Conservation (phyloP, 371 early-diverging fungal species). For the Actinomortierella ambigua region DNA sequence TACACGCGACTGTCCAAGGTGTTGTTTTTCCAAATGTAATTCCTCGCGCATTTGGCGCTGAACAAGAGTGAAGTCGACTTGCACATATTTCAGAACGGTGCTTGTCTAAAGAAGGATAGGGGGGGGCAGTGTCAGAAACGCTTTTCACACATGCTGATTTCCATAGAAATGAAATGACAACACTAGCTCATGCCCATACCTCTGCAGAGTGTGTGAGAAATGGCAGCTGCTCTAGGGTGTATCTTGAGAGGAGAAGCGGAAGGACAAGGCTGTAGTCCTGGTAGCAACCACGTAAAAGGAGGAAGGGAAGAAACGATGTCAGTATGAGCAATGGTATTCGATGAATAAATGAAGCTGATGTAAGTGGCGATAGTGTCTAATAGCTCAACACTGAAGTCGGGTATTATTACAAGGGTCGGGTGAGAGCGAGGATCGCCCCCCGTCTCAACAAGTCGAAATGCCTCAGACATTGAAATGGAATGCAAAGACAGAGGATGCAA, state of each 20-base stretch:
- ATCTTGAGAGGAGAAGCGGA: slow-evolving; percentile 23
- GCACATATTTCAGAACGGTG: slow-evolving; percentile 14
- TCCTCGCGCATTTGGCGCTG: slow-evolving; percentile 45
- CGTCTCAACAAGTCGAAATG: slow-evolving; percentile 36
- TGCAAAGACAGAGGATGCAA: too few species aligned
- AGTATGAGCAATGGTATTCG: neutral
- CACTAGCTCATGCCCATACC: too few species aligned
- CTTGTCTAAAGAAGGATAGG: slow-evolving; percentile 8
- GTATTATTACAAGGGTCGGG: slow-evolving; percentile 10
- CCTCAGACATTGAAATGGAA: slow-evolving; percentile 7
- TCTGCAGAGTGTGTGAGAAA: slow-evolving; percentile 20
- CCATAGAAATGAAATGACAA: too few species aligned
- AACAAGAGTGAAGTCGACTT: slow-evolving; percentile 27
- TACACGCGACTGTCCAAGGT: neutral
- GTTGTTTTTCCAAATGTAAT: slow-evolving; percentile 33
- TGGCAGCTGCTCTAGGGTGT: slow-evolving; percentile 14
- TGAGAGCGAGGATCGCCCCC: slow-evolving; percentile 26
- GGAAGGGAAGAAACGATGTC: neutral
- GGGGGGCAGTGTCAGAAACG: neutral
- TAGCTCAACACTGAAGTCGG: too few species aligned
- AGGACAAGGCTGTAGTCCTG: slow-evolving; percentile 26
- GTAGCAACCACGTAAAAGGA: too few species aligned
- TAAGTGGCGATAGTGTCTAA: neutral
- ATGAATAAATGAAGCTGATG: neutral
- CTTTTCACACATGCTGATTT: neutral